A percentile compares a stretch with the other conserved stretches of the same genome.
Evolutionary conservation across 768 basidiomycete genomes (phyloP).

Genomic region (Termitomyces eurrhizus): DNA sequence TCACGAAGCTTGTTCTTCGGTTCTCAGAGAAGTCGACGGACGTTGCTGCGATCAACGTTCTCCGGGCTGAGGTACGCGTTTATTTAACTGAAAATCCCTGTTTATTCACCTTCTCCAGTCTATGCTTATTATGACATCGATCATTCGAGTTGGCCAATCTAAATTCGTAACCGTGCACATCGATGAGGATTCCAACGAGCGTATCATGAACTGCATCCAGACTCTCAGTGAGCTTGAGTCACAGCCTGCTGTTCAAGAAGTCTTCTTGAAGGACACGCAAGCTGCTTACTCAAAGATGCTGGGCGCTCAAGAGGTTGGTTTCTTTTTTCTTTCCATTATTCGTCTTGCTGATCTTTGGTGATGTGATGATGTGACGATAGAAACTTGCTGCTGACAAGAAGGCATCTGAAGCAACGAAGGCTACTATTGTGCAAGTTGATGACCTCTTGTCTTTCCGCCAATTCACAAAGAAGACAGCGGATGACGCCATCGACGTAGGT

Average conservation of each 20-base stretch:
- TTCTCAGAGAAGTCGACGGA: slow-evolving; percentile 55
- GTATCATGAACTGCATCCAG: slow-evolving; percentile 94
- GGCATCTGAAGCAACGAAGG: slow-evolving; percentile 68
- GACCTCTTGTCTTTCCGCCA: slow-evolving; percentile 91
- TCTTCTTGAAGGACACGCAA: slow-evolving; percentile 85
- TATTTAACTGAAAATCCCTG: not conserved
- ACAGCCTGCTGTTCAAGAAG: slow-evolving; percentile 53
- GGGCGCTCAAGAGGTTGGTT: slow-evolving; percentile 80
- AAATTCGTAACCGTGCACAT: slow-evolving; percentile 94
- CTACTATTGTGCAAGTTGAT: slow-evolving; percentile 82
- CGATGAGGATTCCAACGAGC: slow-evolving; percentile 96
- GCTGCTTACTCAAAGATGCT: slow-evolving; percentile 94
- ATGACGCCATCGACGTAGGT: slow-evolving; percentile 72
- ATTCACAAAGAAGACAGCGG: slow-evolving; percentile 87
- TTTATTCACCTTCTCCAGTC: slow-evolving; percentile 39
- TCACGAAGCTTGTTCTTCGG: slow-evolving; percentile 89
- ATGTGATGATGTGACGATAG: slow-evolving; percentile 29
- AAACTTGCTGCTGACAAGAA: slow-evolving; percentile 91
- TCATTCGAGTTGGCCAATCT: slow-evolving; percentile 96
- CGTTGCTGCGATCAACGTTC: slow-evolving; percentile 49
- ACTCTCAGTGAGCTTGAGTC: slow-evolving; percentile 79
- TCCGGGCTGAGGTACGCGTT: slow-evolving; percentile 76
- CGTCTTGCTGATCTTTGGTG: not conserved
- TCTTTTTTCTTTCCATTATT: not conserved
- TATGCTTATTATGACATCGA: slow-evolving; percentile 97